Conservation (phyloP, 768 basidiomycete species). For the Suillus alpinus region DNA sequence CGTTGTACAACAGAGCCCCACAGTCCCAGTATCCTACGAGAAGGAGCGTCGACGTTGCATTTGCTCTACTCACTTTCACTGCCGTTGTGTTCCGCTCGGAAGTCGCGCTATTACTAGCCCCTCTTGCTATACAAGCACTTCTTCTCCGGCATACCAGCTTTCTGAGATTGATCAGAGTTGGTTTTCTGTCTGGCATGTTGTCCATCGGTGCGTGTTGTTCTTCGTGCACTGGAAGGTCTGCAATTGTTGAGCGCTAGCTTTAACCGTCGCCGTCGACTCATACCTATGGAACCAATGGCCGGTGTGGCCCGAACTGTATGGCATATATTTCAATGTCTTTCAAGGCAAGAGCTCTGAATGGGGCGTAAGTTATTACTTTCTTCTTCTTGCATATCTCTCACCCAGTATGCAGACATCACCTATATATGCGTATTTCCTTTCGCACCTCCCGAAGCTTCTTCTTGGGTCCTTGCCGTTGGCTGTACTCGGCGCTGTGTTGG, state of each 20-base stretch:
- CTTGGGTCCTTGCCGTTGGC: conserved; percentile 62
- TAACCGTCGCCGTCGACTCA: conserved; percentile 72
- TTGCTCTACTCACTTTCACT: conserved; percentile 63
- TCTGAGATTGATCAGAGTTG: conserved; percentile 43
- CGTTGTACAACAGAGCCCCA: conserved; percentile 40
- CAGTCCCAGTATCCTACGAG: conserved; percentile 38
- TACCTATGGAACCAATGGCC: conserved; percentile 76
- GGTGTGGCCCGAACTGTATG: conserved; percentile 85
- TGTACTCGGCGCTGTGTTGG: conserved; percentile 46
- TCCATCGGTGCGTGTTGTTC: conserved; percentile 48
- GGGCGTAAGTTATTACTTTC: conserved; percentile 63
- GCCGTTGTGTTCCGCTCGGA: conserved; percentile 80
- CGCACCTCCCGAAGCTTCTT: conserved; percentile 75
- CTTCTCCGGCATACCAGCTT: conserved; percentile 42
- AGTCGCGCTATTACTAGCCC: conserved; percentile 61
- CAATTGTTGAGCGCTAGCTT: conserved; percentile 34
- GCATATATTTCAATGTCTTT: conserved; percentile 81
- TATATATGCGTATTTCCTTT: conserved; percentile 58
- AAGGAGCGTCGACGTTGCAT: conserved; percentile 36
- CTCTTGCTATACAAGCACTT: conserved; percentile 56
- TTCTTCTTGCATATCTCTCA: conserved; percentile 6
- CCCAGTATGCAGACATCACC: conserved; percentile 59
- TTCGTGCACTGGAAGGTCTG: not conserved
- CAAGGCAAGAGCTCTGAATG: conserved; percentile 86
- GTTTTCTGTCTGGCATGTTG: conserved; percentile 42